Percentiles rank a stretch among this genome's conserved stretches.
phyloP scores from a whole-genome alignment of 257 asterid species.

The Solanum appendiculatum region DNA sequence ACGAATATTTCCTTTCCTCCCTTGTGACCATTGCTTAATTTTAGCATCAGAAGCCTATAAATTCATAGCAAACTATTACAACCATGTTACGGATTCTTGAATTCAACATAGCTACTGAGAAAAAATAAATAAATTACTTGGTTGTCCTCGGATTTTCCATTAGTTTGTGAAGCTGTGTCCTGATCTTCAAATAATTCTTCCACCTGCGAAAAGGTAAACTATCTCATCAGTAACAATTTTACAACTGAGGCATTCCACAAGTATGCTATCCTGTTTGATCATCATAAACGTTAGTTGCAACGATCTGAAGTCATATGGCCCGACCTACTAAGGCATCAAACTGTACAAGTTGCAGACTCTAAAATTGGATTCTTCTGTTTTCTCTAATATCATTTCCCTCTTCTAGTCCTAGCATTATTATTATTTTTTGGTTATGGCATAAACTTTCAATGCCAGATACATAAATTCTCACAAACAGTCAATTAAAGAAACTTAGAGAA shows the following conservation, averaged over 20 bases:
- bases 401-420: background rate
- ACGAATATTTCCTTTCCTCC: constrained; percentile 93
- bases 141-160: constrained; percentile 32
- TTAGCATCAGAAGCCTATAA: constrained; percentile 68
- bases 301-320: background rate
- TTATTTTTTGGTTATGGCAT: background rate
- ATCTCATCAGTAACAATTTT: background rate
- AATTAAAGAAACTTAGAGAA: background rate
- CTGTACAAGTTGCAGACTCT: background rate
- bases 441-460: background rate
- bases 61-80: background rate
- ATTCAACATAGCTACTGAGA: background rate
- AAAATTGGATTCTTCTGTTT: background rate
- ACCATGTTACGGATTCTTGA: background rate
- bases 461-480: background rate
- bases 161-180: constrained; percentile 21
- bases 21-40: constrained; percentile 78
- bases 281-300: background rate
- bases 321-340: background rate
- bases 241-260: background rate
- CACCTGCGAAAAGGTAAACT: constrained; percentile 38
- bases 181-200: constrained; percentile 43
- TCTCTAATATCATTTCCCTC: background rate
- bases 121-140: constrained; percentile 29
- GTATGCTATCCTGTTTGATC: background rate